Evolutionary conservation across 2,329 filamentous ascomycete species (phyloP).

Genomic region (Aspergillus felis): DNA sequence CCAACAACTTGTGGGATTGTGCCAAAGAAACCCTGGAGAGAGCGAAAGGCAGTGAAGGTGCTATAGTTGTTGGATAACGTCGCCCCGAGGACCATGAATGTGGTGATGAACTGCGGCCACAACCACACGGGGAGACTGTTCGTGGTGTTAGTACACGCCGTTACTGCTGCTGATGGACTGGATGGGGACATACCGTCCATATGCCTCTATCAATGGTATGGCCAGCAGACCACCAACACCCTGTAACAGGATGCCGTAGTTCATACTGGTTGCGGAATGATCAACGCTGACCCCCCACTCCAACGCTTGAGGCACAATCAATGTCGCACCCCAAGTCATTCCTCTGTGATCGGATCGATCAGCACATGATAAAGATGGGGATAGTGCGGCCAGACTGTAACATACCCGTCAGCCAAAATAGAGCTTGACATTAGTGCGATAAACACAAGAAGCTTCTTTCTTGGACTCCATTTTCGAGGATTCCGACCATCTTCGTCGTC

Average conservation of each 20-base stretch:
- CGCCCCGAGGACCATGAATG: constrained; percentile 38
- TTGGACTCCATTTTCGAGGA: constrained; percentile 27
- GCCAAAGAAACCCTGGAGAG: constrained; percentile 36
- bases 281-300: constrained; percentile 32
- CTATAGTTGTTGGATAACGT: constrained; percentile 36
- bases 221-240: constrained; percentile 37
- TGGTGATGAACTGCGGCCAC: constrained; percentile 39
- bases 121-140: constrained; percentile 40
- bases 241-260: constrained; percentile 38
- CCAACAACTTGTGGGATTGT: constrained; percentile 40
- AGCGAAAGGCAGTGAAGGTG: constrained; percentile 38
- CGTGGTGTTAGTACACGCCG: no score
- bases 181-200: constrained; percentile 32
- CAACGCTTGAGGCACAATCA: constrained; percentile 36
- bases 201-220: constrained; percentile 37
- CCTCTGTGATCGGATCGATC: constrained; percentile 15
- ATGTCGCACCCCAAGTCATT: constrained; percentile 41
- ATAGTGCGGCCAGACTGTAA: background rate
- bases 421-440: constrained; percentile 34
- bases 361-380: no score
- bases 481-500: constrained; percentile 13
- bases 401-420: constrained; percentile 33
- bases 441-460: constrained; percentile 31
- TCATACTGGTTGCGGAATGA: constrained; percentile 37
- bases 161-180: no score